These are phyloP conservation scores for Scheffersomyces titani DNA, from an alignment of 1,139 yeast genomes.

Conservation along the genomic window DNA sequence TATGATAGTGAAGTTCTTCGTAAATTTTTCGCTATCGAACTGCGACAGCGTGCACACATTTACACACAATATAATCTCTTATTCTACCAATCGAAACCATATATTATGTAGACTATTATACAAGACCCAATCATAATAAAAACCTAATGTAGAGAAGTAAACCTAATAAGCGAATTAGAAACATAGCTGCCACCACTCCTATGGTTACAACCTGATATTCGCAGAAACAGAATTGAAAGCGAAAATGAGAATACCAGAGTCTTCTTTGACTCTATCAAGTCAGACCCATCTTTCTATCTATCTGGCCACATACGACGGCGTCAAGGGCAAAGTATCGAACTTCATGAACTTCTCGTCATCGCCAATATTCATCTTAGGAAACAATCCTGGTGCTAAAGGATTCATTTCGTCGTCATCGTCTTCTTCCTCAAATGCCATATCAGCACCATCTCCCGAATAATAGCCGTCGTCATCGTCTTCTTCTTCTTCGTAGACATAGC, in stretches of 20 bases:
- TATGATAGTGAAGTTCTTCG: neutral
- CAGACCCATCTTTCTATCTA: neutral
- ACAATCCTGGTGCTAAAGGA: constrained; percentile 36
- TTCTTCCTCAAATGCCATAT: constrained; percentile 10
- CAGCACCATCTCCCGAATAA: constrained; percentile 2
- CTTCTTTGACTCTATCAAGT: neutral
- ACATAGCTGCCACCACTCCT: neutral
- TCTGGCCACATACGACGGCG: constrained; percentile 25
- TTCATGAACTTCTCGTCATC: constrained; percentile 25
- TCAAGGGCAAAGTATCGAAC: constrained; percentile 31
- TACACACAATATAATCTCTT: neutral
- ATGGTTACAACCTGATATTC: neutral
- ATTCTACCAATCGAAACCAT: neutral
- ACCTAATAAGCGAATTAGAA: neutral
- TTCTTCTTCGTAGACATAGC: neutral
- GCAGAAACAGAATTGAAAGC: neutral
- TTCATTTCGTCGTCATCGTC: constrained; percentile 21
- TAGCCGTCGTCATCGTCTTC: neutral
- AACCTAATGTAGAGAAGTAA: neutral
- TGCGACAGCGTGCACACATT: neutral
- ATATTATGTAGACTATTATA: neutral
- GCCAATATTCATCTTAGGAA: constrained; percentile 35
- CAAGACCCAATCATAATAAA: neutral
- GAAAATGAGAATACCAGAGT: neutral
- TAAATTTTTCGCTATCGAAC: neutral